Percentiles rank a stretch among this genome's conserved stretches.
Evolutionary conservation across 345 rosid genomes (phyloP).

Genomic region (Jatropha curcas): DNA sequence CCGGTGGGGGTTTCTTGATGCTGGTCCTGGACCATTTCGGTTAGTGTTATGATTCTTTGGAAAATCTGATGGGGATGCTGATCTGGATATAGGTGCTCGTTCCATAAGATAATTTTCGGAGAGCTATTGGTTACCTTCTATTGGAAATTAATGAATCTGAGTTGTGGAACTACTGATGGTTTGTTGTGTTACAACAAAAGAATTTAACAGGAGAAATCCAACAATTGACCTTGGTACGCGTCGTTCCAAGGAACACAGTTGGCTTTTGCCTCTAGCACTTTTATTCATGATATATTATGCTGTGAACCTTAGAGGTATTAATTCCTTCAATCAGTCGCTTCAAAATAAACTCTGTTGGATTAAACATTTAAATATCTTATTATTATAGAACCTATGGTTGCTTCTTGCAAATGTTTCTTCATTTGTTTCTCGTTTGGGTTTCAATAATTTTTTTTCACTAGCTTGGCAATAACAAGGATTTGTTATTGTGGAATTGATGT

Average conservation of each 20-base stretch:
- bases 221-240: not conserved
- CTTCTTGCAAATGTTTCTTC: no score
- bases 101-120: not conserved
- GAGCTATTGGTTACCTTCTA: not conserved
- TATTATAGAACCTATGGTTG: not conserved
- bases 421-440: no score
- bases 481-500: not conserved
- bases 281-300: not conserved
- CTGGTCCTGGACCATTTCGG: no score
- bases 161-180: not conserved
- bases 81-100: not conserved
- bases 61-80: not conserved
- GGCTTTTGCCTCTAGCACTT: not conserved
- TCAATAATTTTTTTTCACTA: no score
- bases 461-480: not conserved
- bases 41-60: not conserved
- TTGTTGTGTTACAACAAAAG: not conserved
- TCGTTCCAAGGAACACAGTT: not conserved
- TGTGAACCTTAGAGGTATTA: not conserved
- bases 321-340: not conserved
- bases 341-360: not conserved
- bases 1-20: no score
- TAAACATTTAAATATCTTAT: not conserved
- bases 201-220: not conserved
- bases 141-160: not conserved